Conservation (phyloP, 371 early-diverging fungal species). For the Nematocida major region DNA sequence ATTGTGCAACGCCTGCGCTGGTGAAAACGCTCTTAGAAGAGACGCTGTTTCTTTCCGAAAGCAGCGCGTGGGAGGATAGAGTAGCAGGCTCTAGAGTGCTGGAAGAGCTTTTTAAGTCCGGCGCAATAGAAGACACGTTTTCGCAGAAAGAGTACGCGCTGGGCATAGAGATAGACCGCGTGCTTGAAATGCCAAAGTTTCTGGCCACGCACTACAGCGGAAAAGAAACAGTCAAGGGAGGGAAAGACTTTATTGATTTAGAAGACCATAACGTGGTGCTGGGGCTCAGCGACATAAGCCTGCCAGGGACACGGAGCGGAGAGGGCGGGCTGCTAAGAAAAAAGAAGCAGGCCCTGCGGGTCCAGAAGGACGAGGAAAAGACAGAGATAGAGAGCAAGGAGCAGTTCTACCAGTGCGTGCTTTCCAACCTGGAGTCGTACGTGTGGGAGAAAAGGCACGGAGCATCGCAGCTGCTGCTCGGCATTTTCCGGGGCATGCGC, state of each 20-base stretch:
- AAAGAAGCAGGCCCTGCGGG: conserved; percentile 30
- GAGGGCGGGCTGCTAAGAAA: not conserved
- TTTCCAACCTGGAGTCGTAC: conserved; percentile 47
- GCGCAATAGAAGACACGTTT: conserved; percentile 32
- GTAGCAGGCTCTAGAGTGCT: conserved; percentile 26
- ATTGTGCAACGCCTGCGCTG: conserved; percentile 11
- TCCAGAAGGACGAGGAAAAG: conserved; percentile 44
- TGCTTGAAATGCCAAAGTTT: conserved; percentile 23
- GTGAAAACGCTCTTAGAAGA: conserved; percentile 15
- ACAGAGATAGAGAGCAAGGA: conserved; percentile 48
- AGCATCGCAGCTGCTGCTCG: conserved; percentile 50
- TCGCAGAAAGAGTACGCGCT: not conserved
- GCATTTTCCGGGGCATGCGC: conserved; percentile 43
- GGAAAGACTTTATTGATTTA: conserved; percentile 45
- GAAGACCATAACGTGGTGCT: conserved; percentile 51
- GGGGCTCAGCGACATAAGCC: conserved; percentile 32
- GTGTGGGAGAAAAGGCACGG: conserved; percentile 64
- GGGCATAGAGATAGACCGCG: not conserved
- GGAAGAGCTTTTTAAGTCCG: conserved; percentile 24
- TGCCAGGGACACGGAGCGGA: conserved; percentile 25
- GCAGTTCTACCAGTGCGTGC: conserved; percentile 54
- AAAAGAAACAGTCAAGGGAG: not conserved
- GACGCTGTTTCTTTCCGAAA: conserved; percentile 9
- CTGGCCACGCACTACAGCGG: conserved; percentile 29
- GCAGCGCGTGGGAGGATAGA: conserved; percentile 32